phyloP scores from a whole-genome alignment of 2,329 filamentous ascomycete genomes.

The Trichoderma arundinaceum region DNA sequence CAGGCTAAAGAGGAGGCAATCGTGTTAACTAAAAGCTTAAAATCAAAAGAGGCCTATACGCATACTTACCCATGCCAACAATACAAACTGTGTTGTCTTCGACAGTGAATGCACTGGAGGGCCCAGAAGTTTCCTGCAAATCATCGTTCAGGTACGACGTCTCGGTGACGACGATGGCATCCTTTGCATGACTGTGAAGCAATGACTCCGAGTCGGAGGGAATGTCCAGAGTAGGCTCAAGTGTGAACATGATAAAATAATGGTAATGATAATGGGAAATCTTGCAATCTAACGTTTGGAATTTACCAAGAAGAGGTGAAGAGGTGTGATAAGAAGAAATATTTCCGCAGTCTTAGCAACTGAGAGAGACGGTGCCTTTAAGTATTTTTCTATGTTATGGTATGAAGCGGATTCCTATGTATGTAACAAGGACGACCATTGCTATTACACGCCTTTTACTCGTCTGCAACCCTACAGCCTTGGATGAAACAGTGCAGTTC shows the following conservation, averaged over 20 bases:
- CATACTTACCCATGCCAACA: conserved; percentile 19
- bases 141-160: conserved; percentile 18
- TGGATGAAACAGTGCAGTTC: neutral
- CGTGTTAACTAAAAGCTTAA: neutral
- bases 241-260: conserved; percentile 18
- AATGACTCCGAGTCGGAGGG: conserved; percentile 23
- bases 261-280: neutral
- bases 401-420: neutral
- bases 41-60: accelerated
- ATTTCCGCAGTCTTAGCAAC: neutral
- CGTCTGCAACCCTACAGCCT: neutral
- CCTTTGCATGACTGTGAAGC: conserved; percentile 10
- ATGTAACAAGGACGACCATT: neutral
- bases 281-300: neutral
- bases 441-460: neutral
- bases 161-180: conserved; percentile 18
- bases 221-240: conserved; percentile 12
- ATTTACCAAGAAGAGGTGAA: neutral
- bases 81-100: conserved; percentile 28
- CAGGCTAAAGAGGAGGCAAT: neutral
- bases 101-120: conserved; percentile 8
- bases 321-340: neutral
- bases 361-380: conserved; percentile 4
- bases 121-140: conserved; percentile 18
- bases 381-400: neutral